Conservation (phyloP, 164 flowering plant species). For the Dillenia turbinata region DNA sequence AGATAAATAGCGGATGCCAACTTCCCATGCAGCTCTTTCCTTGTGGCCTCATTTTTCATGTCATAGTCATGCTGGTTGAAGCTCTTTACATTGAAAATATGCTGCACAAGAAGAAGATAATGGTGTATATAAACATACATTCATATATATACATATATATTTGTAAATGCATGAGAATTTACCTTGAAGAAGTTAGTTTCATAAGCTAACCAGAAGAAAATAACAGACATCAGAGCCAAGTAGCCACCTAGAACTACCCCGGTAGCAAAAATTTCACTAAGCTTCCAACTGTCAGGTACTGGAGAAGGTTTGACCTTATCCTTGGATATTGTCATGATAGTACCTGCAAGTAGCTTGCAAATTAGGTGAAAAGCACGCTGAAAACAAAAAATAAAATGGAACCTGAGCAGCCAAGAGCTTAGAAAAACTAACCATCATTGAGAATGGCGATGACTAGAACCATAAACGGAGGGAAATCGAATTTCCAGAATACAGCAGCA, state of each 20-base stretch:
- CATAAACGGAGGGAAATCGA: slow-evolving; percentile 69
- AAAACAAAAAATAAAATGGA: background rate
- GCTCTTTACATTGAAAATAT: slow-evolving; percentile 28
- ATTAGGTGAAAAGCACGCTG: background rate
- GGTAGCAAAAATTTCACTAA: slow-evolving; percentile 60
- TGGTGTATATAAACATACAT: too few species aligned
- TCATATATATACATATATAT: background rate
- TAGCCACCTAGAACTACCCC: slow-evolving; percentile 55
- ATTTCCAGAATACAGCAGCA: slow-evolving; percentile 48
- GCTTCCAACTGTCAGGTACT: slow-evolving; percentile 66
- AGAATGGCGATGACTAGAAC: slow-evolving; percentile 67
- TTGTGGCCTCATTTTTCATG: background rate
- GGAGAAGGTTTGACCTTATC: slow-evolving; percentile 78
- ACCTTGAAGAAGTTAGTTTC: slow-evolving; percentile 54
- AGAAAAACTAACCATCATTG: slow-evolving; percentile 49
- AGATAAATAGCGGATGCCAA: slow-evolving; percentile 60
- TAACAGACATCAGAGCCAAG: slow-evolving; percentile 52
- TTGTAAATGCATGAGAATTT: background rate
- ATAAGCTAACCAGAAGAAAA: slow-evolving; percentile 44
- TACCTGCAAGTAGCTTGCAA: slow-evolving; percentile 32
- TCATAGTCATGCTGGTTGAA: slow-evolving; percentile 18
- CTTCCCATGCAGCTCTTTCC: slow-evolving; percentile 11
- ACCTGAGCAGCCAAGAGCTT: background rate
- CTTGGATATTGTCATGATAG: slow-evolving; percentile 76
- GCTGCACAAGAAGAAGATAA: slow-evolving; percentile 15